Conservation (phyloP, 768 basidiomycete species). For the Macrolepiota dolichaula region DNA sequence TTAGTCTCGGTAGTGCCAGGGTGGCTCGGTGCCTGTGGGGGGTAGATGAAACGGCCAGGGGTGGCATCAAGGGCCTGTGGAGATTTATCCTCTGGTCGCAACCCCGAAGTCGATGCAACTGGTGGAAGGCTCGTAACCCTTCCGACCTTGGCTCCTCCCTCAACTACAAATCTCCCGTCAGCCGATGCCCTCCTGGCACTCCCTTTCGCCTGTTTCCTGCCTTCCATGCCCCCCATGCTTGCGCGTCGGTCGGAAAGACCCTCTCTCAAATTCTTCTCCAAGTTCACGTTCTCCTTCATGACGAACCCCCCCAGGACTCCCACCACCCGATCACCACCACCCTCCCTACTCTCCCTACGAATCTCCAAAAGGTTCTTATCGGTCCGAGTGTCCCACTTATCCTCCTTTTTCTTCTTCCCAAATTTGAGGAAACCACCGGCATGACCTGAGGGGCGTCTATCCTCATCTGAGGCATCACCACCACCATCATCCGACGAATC, state of each 20-base stretch:
- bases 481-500: not conserved
- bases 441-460: not conserved
- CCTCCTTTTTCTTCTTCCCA: constrained; percentile 2
- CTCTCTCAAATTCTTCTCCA: constrained; percentile 9
- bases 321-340: constrained; percentile 15
- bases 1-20: not conserved
- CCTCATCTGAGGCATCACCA: not conserved
- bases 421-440: not conserved
- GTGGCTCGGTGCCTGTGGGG: not conserved
- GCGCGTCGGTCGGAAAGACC: not conserved
- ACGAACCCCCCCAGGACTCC: not conserved
- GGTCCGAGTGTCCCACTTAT: constrained; percentile 22
- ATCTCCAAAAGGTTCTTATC: constrained; percentile 22
- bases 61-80: not conserved
- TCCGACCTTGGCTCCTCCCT: constrained; percentile 9
- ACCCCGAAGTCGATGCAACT: not conserved
- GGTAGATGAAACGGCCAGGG: not conserved
- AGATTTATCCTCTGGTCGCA: not conserved
- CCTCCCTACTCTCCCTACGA: constrained; percentile 13
- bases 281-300: constrained; percentile 3
- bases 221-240: not conserved
- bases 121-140: constrained; percentile 20
- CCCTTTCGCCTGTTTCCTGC: not conserved
- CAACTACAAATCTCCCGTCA: not conserved
- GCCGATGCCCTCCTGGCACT: not conserved